These are phyloP conservation scores for Middelhovenomyces tepae DNA, from an alignment of 805 yeast species.

Conservation along the genomic window DNA sequence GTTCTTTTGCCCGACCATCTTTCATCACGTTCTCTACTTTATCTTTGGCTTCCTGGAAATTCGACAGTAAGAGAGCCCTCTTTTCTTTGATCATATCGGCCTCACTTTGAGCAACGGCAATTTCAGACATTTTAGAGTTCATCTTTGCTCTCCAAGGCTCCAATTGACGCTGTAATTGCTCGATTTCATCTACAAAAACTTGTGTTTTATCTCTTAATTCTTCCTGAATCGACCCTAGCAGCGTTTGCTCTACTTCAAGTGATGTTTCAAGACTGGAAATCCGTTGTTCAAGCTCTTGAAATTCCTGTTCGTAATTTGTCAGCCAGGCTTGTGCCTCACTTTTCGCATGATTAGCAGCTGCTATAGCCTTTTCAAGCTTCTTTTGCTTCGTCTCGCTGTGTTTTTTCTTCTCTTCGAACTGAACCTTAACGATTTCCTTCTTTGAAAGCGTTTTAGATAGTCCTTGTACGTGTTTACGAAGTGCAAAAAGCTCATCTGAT, in stretches of 20 bases:
- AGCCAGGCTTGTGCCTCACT: constrained; percentile 40
- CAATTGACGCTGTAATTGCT: constrained; percentile 48
- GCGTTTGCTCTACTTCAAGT: constrained; percentile 43
- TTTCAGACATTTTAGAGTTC: constrained; percentile 51
- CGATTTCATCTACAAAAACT: constrained; percentile 56
- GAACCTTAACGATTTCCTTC: constrained; percentile 50
- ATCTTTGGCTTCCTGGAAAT: constrained; percentile 36
- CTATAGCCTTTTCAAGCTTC: constrained; percentile 49
- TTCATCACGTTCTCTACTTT: constrained; percentile 38
- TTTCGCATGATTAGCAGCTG: constrained; percentile 38
- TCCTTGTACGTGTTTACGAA: constrained; percentile 25
- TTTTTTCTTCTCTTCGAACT: constrained; percentile 69
- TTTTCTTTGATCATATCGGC: constrained; percentile 50
- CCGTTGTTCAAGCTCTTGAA: constrained; percentile 37
- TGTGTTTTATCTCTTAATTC: constrained; percentile 69
- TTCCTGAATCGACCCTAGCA: constrained; percentile 54
- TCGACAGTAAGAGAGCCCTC: constrained; percentile 34
- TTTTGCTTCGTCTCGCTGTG: constrained; percentile 50
- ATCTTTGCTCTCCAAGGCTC: constrained; percentile 79
- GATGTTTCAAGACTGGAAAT: constrained; percentile 36
- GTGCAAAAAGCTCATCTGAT: constrained; percentile 15
- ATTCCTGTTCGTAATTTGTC: constrained; percentile 36
- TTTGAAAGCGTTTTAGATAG: constrained; percentile 26
- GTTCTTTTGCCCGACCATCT: constrained; percentile 43
- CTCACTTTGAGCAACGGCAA: constrained; percentile 56